A percentile compares a stretch with the other conserved stretches of the same genome.
phyloP scores from a whole-genome alignment of 139 green algal genomes.

The Picochlorum sp. region DNA sequence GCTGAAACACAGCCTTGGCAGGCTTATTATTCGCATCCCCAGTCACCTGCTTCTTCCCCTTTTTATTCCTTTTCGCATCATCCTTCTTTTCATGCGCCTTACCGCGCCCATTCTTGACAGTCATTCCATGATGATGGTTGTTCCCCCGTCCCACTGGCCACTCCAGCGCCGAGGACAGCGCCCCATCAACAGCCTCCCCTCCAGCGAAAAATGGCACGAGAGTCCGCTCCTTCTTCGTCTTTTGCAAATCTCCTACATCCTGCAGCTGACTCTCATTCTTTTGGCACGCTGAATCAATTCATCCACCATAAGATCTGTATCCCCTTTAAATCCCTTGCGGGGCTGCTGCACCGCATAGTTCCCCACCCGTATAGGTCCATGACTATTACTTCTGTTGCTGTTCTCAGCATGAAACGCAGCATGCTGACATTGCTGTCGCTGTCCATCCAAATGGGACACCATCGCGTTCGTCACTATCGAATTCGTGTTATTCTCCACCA shows the following conservation, averaged over 20 bases:
- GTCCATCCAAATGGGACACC: no score
- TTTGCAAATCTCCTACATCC: background rate
- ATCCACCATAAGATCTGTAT: constrained; percentile 17
- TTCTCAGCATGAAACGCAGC: no score
- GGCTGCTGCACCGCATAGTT: background rate
- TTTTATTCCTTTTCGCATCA: background rate
- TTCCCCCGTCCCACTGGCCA: background rate
- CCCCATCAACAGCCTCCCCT: background rate
- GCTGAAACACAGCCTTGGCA: constrained; percentile 1
- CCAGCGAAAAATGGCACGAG: constrained; percentile 31
- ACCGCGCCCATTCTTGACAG: constrained; percentile 6
- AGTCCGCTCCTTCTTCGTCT: constrained; percentile 17
- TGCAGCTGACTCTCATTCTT: constrained; percentile 1
- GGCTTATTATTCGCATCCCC: background rate
- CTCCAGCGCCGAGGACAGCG: background rate
- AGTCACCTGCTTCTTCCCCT: background rate
- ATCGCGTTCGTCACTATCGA: no score
- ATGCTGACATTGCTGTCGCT: no score
- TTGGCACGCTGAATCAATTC: constrained; percentile 11
- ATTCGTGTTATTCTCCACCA: no score
- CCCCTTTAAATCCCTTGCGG: constrained; percentile 24
- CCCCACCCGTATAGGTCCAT: background rate
- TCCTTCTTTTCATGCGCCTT: background rate
- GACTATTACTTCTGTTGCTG: no score
- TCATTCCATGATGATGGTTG: no score